Conservation (phyloP, 805 yeast species). For the Saccharomycopsis fodiens region DNA sequence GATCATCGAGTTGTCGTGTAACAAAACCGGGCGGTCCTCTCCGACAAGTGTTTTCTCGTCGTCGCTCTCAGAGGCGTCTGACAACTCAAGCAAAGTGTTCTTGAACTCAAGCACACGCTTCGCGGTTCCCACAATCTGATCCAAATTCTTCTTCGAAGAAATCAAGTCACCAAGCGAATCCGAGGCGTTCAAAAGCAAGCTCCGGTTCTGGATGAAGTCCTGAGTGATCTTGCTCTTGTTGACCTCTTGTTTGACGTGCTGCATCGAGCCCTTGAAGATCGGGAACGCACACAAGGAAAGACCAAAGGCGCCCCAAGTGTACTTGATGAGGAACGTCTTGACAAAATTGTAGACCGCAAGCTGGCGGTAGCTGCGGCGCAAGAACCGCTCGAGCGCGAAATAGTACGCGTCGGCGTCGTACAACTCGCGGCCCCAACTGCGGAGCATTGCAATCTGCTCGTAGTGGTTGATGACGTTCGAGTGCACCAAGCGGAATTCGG, state of each 20-base stretch:
- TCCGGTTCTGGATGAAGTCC: conserved; percentile 73
- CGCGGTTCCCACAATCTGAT: conserved; percentile 79
- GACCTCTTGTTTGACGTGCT: conserved; percentile 28
- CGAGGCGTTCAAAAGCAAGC: conserved; percentile 75
- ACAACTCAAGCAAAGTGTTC: conserved; percentile 41
- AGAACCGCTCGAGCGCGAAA: conserved; percentile 72
- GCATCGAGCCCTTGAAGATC: conserved; percentile 55
- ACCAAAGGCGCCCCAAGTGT: conserved; percentile 95
- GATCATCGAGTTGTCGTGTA: conserved; percentile 50
- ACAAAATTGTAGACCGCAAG: conserved; percentile 72
- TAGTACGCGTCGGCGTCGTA: conserved; percentile 72
- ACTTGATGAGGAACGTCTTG: conserved; percentile 82
- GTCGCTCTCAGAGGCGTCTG: conserved; percentile 21
- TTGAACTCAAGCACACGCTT: conserved; percentile 66
- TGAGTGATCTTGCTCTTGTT: conserved; percentile 19
- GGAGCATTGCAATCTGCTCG: conserved; percentile 82
- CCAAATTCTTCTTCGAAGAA: conserved; percentile 74
- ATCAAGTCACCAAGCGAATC: conserved; percentile 84
- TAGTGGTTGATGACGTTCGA: conserved; percentile 69
- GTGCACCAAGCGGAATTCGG: conserved; percentile 75
- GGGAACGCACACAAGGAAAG: conserved; percentile 82
- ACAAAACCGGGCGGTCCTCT: conserved; percentile 26
- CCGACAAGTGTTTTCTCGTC: conserved; percentile 17
- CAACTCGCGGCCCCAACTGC: conserved; percentile 75
- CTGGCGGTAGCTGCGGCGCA: conserved; percentile 69